phyloP scores from a whole-genome alignment of 352 stramenopile species.

The Hyaloperonospora brassicae region DNA sequence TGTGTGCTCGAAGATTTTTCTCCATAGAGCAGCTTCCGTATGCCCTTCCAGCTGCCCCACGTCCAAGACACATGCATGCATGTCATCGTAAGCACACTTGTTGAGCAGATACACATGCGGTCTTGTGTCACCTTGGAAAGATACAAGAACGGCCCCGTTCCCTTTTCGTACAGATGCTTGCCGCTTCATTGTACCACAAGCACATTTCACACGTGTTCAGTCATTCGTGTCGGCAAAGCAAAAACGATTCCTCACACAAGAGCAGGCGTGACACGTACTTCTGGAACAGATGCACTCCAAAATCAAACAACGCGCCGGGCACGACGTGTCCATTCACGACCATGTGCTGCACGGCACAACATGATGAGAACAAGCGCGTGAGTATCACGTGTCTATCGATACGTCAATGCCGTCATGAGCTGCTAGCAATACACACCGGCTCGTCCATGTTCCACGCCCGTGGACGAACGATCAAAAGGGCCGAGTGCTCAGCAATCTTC shows the following conservation, averaged over 20 bases:
- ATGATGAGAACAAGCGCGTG: neutral
- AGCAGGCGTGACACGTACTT: slow-evolving; percentile 47
- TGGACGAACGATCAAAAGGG: slow-evolving; percentile 88
- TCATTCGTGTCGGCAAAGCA: neutral
- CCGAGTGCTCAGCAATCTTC: slow-evolving; percentile 29
- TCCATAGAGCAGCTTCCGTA: slow-evolving; percentile 92
- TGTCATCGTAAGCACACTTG: neutral
- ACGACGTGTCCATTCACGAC: slow-evolving; percentile 84
- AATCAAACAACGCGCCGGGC: slow-evolving; percentile 90
- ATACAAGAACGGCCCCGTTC: slow-evolving; percentile 90
- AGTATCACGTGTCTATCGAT: too few species aligned
- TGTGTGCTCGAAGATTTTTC: slow-evolving; percentile 89
- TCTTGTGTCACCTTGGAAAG: slow-evolving; percentile 70
- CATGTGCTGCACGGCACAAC: slow-evolving; percentile 55
- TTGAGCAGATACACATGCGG: neutral
- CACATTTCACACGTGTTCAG: neutral
- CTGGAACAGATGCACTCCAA: slow-evolving; percentile 93
- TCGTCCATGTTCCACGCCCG: slow-evolving; percentile 95
- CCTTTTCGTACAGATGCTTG: slow-evolving; percentile 59
- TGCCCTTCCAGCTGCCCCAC: slow-evolving; percentile 75
- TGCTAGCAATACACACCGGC: slow-evolving; percentile 35
- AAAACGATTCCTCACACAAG: neutral
- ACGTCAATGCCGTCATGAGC: neutral
- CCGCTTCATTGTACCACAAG: slow-evolving; percentile 30
- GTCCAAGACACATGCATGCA: slow-evolving; percentile 1